Percentiles rank a stretch among this genome's conserved stretches.
Evolutionary conservation across 106 monocot species (phyloP).

Genomic region (Dioscorea alata): DNA sequence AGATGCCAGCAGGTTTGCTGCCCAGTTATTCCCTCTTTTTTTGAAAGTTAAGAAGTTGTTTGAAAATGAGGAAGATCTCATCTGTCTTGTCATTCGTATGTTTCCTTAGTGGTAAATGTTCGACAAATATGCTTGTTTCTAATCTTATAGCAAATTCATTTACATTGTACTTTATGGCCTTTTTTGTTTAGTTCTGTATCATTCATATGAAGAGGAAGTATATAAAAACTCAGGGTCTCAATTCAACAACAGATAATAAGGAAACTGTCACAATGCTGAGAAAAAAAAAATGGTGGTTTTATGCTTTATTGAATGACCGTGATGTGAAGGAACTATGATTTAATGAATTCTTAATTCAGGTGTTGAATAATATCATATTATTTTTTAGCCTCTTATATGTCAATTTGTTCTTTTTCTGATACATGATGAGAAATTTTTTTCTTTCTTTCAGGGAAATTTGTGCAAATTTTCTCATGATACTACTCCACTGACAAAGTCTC

Average conservation of each 20-base stretch:
- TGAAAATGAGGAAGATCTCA: background rate
- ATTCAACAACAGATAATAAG: too few relatives aligned
- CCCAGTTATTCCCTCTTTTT: background rate
- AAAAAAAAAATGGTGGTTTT: too few relatives aligned
- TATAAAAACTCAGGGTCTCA: too few relatives aligned
- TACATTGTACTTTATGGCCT: too few relatives aligned
- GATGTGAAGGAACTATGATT: too few relatives aligned
- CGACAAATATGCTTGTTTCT: too few relatives aligned
- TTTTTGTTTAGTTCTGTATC: too few relatives aligned
- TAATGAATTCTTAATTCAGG: background rate
- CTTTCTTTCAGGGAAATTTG: constrained; percentile 44
- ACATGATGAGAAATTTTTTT: constrained; percentile 3
- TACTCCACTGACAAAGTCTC: constrained; percentile 76
- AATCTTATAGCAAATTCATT: too few relatives aligned
- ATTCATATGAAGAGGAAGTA: too few relatives aligned
- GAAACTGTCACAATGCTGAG: too few relatives aligned
- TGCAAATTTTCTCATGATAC: constrained; percentile 93
- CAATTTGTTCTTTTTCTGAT: background rate
- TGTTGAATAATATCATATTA: background rate
- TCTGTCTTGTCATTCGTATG: background rate
- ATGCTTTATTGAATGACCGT: too few relatives aligned
- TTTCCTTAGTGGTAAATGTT: too few relatives aligned
- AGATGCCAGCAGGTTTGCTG: constrained; percentile 75
- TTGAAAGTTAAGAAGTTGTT: background rate
- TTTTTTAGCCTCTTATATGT: background rate